Base-by-base conservation (phyloP, 78 protist species). In the Anaeramoeba flamelloides region DNA sequence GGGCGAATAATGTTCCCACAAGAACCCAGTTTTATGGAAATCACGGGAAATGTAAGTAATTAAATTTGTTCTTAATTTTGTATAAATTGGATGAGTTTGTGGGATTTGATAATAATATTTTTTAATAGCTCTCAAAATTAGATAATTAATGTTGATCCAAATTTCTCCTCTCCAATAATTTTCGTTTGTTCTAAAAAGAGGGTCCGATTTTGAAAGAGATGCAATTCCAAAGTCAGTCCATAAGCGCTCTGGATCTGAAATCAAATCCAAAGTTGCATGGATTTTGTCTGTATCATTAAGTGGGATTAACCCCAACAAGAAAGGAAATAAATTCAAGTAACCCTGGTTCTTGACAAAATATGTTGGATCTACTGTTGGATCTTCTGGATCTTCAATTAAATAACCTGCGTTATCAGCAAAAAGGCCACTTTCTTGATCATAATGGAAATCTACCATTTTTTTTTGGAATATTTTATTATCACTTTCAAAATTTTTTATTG, bases 81-180 rank as follows among this genome's bases (percentile, higher is more conserved):
- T 34, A 77, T 77, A 77, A 4, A 4, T 2, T 32, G 41, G 80
- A 53, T 36, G 32, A 12, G 36, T 36, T 2, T 12, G 4, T 12
- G 12, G 34, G 33, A 53, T 33, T 22, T 2, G 2, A 33, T 74
- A 77, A 33, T 32, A 77, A 2, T 82, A 76, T 34, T 36, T 32
- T 37, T 78, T 79, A 2, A 1, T 2, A 40, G 79, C 87, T 1
- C 38, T 77, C 83, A 90, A 83, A n/a, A 81, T 79, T 12, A 93
- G 39, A 85, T 92, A 95, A 85, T 95, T 93, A 80, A 92, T 36
- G 85, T 93, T 93, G 74, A 95, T 53, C 98, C 97, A 93, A 40
- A 94, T 80, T 0, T 95, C 84, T 0, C 98, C 97, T 2, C 93
- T 75, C 97, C 98, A 95, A 85, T 93, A 90, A 4, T 80, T 33